phyloP scores from a whole-genome alignment of 129 eudicot genomes.

The Arctium lappa region DNA sequence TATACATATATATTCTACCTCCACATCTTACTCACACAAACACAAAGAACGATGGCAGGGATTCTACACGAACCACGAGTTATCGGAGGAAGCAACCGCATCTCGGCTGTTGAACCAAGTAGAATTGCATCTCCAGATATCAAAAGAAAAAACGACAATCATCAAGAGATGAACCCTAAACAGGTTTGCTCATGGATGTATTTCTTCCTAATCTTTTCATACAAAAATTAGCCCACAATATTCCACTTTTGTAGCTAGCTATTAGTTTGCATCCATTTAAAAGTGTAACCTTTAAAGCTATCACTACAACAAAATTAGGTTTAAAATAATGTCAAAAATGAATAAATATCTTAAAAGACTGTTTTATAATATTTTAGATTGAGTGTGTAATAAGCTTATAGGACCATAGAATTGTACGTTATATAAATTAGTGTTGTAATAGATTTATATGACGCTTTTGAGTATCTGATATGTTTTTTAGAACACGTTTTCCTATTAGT shows the following conservation, averaged over 20 bases:
- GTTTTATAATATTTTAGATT: too few relatives aligned
- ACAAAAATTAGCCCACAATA: not conserved
- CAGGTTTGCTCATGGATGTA: slow-evolving; percentile 28
- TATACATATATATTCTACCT: not conserved
- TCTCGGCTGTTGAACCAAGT: slow-evolving; percentile 34
- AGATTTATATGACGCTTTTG: too few relatives aligned
- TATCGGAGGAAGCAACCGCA: slow-evolving; percentile 52
- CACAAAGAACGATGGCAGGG: slow-evolving; percentile 31
- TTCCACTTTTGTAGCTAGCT: not conserved
- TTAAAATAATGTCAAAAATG: not conserved
- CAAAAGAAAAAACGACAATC: slow-evolving; percentile 23
- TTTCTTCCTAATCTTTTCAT: not conserved
- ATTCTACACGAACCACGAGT: slow-evolving; percentile 33
- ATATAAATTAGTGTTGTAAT: too few relatives aligned
- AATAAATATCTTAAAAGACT: not conserved
- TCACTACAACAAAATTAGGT: not conserved
- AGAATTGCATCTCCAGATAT: slow-evolving; percentile 11
- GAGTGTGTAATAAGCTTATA: not conserved
- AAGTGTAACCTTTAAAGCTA: not conserved
- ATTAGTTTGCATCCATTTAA: not conserved
- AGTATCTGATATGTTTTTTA: not conserved
- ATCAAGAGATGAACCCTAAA: slow-evolving; percentile 27
- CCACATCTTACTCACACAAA: not conserved
- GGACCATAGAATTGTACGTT: too few relatives aligned
- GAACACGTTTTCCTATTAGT: not conserved